Evolutionary conservation across 345 rosid genomes (phyloP).

Genomic region (Ailanthus altissimus): DNA sequence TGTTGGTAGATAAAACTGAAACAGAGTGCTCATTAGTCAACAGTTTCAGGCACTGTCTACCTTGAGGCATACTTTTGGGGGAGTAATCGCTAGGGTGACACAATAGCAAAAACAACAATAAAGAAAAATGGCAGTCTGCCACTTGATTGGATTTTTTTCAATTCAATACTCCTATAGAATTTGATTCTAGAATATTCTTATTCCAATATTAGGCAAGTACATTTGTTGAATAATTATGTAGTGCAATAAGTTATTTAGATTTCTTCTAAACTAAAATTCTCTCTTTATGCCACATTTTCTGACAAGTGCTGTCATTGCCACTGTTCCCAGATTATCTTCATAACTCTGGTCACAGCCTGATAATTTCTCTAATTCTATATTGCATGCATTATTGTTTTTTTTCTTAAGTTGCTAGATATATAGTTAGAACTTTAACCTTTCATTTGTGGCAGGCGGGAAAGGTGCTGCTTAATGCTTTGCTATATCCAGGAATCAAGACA

Average conservation of each 20-base stretch:
- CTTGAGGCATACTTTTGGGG: not conserved
- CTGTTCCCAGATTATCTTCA: not conserved
- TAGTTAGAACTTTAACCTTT: slow-evolving; percentile 16
- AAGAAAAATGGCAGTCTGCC: slow-evolving; percentile 4
- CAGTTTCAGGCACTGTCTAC: not conserved
- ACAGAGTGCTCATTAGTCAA: not conserved
- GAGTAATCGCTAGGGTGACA: not conserved
- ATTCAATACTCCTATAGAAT: not conserved
- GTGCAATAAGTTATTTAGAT: not conserved
- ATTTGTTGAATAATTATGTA: not conserved
- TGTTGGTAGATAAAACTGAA: not conserved
- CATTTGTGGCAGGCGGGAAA: slow-evolving; percentile 66
- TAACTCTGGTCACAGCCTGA: not conserved
- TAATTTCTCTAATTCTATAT: not conserved
- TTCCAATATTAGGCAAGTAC: not conserved
- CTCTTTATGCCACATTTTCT: not conserved
- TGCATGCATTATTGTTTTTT: not conserved
- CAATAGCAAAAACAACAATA: not conserved
- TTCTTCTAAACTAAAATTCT: not conserved
- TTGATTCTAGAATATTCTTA: not conserved
- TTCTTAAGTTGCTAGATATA: not conserved
- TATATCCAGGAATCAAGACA: slow-evolving; percentile 89
- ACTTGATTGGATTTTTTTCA: not conserved
- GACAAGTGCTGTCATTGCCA: not conserved
- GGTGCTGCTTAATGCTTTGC: slow-evolving; percentile 80